A percentile compares a stretch with the other conserved stretches of the same genome.
These are phyloP conservation scores for Purpureocillium takamizusanense DNA, from an alignment of 2,329 filamentous ascomycete genomes.

Conservation along the genomic window DNA sequence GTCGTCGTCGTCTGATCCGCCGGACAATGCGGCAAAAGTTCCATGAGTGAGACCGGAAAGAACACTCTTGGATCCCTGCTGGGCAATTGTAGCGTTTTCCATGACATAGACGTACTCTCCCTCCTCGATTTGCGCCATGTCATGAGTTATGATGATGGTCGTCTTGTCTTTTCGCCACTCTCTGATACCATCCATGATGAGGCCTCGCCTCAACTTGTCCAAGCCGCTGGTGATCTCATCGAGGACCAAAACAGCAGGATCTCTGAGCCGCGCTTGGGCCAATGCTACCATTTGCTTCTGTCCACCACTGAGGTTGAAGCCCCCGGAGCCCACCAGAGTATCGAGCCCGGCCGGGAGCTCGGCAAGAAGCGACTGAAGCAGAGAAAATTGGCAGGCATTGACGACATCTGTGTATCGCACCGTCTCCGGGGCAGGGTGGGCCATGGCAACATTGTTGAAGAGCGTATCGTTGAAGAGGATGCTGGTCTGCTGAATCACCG, in stretches of 20 bases:
- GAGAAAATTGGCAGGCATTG: constrained; percentile 55
- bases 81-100: constrained; percentile 57
- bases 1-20: too few species aligned
- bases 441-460: constrained; percentile 69
- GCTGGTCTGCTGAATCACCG: constrained; percentile 74
- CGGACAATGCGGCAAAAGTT: too few species aligned
- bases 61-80: constrained; percentile 43
- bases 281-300: constrained; percentile 77
- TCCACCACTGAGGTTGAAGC: constrained; percentile 68
- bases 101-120: constrained; percentile 76
- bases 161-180: constrained; percentile 73
- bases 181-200: constrained; percentile 67
- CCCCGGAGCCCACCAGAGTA: constrained; percentile 62
- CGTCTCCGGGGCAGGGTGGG: constrained; percentile 39
- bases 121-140: constrained; percentile 64
- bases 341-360: constrained; percentile 61
- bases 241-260: constrained; percentile 73
- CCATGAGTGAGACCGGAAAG: background rate
- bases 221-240: constrained; percentile 85
- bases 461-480: constrained; percentile 76
- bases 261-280: constrained; percentile 65
- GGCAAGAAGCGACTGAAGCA: constrained; percentile 59
- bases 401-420: constrained; percentile 47
- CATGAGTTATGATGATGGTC: constrained; percentile 89
- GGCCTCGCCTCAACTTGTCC: constrained; percentile 59